These are phyloP conservation scores for Silybum marianum DNA, from an alignment of 129 eudicot species.

Conservation along the genomic window DNA sequence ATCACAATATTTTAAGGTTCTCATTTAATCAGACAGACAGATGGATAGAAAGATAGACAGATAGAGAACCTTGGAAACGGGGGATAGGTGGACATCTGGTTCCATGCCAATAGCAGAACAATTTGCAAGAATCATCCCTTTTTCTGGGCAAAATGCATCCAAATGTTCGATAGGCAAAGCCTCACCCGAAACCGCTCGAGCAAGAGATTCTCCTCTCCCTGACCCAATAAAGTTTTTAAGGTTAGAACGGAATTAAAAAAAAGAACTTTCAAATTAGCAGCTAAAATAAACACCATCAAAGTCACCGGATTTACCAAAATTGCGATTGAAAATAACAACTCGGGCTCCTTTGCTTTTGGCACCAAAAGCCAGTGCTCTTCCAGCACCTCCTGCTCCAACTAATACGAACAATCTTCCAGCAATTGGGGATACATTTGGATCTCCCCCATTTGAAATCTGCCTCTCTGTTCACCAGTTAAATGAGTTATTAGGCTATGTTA, in stretches of 20 bases:
- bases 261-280: neutral
- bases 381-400: conserved; percentile 98
- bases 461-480: conserved; percentile 44
- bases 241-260: conserved; percentile 22
- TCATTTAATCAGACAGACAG: neutral
- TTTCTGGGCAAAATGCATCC: conserved; percentile 54
- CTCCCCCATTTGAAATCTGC: conserved; percentile 41
- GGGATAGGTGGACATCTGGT: conserved; percentile 68
- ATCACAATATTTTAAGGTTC: neutral
- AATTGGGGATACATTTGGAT: conserved; percentile 58
- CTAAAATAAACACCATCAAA: neutral
- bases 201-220: conserved; percentile 85
- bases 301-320: conserved; percentile 47
- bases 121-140: conserved; percentile 87
- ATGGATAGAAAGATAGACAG: neutral
- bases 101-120: conserved; percentile 85
- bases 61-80: conserved; percentile 68
- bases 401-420: conserved; percentile 71
- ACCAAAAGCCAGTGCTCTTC: conserved; percentile 85
- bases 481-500: neutral
- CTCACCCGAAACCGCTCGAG: conserved; percentile 76
- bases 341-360: conserved; percentile 88
- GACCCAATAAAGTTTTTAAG: neutral
- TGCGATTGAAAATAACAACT: conserved; percentile 79
- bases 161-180: conserved; percentile 63